Evolutionary conservation across 768 basidiomycete genomes (phyloP).

Genomic region (Lentinus tigrinus): DNA sequence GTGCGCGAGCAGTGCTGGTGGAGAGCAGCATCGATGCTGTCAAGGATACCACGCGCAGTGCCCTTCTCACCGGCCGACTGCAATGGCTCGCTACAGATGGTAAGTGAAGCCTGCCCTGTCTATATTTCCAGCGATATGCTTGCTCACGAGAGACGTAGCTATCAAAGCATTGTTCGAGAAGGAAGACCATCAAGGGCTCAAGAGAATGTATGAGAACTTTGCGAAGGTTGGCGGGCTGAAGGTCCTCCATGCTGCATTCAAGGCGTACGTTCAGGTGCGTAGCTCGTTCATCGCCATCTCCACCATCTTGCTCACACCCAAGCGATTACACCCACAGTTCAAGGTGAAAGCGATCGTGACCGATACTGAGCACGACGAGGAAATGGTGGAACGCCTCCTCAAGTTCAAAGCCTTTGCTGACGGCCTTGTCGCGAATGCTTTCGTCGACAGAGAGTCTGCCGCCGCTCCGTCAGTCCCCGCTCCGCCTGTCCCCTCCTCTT

Average conservation of each 20-base stretch:
- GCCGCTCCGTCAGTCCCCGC: background rate
- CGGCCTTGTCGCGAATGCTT: constrained; percentile 46
- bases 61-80: constrained; percentile 44
- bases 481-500: background rate
- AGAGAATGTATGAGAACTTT: constrained; percentile 61
- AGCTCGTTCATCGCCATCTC: background rate
- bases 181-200: constrained; percentile 43
- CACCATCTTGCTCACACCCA: background rate
- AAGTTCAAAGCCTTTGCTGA: constrained; percentile 64
- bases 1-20: constrained; percentile 50
- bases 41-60: constrained; percentile 51
- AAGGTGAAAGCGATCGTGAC: constrained; percentile 65
- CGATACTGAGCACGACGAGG: constrained; percentile 60
- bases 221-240: constrained; percentile 53
- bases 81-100: constrained; percentile 46
- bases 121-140: background rate
- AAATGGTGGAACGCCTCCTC: constrained; percentile 75
- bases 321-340: constrained; percentile 35
- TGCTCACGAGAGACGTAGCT: constrained; percentile 35
- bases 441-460: constrained; percentile 41
- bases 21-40: constrained; percentile 49
- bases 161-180: constrained; percentile 50
- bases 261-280: constrained; percentile 55
- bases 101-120: constrained; percentile 19
- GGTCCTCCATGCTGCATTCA: constrained; percentile 60